phyloP scores from a whole-genome alignment of 768 basidiomycete genomes.

The Termitomyces sp. region DNA sequence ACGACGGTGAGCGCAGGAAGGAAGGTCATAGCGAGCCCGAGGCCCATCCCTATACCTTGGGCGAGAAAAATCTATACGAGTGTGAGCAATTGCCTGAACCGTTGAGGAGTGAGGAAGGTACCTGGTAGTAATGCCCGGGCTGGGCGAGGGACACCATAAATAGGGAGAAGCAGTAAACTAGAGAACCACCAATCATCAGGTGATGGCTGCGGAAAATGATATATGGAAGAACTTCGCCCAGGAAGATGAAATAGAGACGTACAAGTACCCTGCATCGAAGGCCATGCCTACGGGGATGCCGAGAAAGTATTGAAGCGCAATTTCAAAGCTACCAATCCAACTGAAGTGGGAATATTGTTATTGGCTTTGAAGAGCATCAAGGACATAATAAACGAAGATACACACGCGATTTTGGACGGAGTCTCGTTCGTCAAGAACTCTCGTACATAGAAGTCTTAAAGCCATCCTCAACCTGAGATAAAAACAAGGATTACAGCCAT shows the following conservation, averaged over 20 bases:
- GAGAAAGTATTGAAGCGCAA: constrained; percentile 27
- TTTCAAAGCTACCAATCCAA: constrained; percentile 33
- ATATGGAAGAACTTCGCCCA: not conserved
- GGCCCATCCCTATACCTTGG: constrained; percentile 33
- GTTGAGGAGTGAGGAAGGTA: not conserved
- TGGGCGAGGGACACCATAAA: constrained; percentile 37
- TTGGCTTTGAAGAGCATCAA: not conserved
- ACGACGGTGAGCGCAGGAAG: constrained; percentile 35
- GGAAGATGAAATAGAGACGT: not conserved
- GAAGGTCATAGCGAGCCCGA: constrained; percentile 33
- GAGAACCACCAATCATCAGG: constrained; percentile 33
- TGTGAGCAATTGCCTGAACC: not conserved
- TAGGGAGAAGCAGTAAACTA: constrained; percentile 34
- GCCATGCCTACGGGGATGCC: constrained; percentile 26
- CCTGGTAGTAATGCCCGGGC: constrained; percentile 32
- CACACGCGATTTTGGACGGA: constrained; percentile 15
- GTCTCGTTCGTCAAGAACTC: constrained; percentile 15
- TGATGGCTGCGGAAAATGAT: constrained; percentile 23
- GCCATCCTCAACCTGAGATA: not conserved
- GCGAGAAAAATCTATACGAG: constrained; percentile 29
- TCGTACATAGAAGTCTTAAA: constrained; percentile 15
- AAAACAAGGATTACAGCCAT: not conserved
- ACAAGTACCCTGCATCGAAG: constrained; percentile 27
- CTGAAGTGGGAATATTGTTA: constrained; percentile 1
- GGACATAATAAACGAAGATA: not conserved